phyloP scores from a whole-genome alignment of 495 filamentous ascomycete genomes.

The Tuber borchii region DNA sequence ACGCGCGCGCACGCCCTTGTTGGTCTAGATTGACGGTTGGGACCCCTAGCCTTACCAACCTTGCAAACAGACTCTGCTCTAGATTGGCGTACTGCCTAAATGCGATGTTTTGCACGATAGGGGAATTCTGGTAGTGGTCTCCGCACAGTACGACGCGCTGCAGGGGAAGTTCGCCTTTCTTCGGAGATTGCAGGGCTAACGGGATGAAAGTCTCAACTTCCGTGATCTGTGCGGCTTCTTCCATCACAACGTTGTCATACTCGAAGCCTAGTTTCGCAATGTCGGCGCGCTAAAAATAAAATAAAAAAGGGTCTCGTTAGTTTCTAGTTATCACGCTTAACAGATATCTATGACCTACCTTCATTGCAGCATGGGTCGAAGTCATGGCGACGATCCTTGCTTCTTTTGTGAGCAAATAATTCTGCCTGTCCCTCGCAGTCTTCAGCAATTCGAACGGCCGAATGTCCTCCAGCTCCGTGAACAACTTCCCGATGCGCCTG shows the following conservation, averaged over 20 bases:
- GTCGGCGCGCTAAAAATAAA: slow-evolving; percentile 46
- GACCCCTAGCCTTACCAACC: slow-evolving; percentile 81
- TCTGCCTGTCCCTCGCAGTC: slow-evolving; percentile 79
- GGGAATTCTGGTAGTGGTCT: slow-evolving; percentile 94
- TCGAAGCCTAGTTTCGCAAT: slow-evolving; percentile 88
- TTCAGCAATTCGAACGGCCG: slow-evolving; percentile 91
- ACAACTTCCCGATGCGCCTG: slow-evolving; percentile 83
- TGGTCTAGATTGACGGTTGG: slow-evolving; percentile 84
- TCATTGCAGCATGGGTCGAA: slow-evolving; percentile 96
- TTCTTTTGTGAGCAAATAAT: slow-evolving; percentile 91
- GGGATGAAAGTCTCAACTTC: slow-evolving; percentile 97
- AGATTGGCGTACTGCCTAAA: slow-evolving; percentile 93
- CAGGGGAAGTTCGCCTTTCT: slow-evolving; percentile 63
- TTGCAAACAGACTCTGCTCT: slow-evolving; percentile 88
- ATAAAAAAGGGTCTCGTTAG: background rate
- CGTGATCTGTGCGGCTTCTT: slow-evolving; percentile 96
- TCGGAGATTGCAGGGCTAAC: slow-evolving; percentile 75
- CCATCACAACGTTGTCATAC: slow-evolving; percentile 97
- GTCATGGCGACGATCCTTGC: slow-evolving; percentile 98
- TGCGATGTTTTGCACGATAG: slow-evolving; percentile 91
- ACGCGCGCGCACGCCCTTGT: slow-evolving; percentile 81
- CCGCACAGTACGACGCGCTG: slow-evolving; percentile 88
- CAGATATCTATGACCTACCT: slow-evolving; percentile 39
- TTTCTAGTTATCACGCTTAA: background rate
- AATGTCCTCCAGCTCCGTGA: slow-evolving; percentile 87